A percentile compares a stretch with the other conserved stretches of the same genome.
Evolutionary conservation across 2,329 filamentous ascomycete species (phyloP).

Genomic region (Fusarium phyllophilum): DNA sequence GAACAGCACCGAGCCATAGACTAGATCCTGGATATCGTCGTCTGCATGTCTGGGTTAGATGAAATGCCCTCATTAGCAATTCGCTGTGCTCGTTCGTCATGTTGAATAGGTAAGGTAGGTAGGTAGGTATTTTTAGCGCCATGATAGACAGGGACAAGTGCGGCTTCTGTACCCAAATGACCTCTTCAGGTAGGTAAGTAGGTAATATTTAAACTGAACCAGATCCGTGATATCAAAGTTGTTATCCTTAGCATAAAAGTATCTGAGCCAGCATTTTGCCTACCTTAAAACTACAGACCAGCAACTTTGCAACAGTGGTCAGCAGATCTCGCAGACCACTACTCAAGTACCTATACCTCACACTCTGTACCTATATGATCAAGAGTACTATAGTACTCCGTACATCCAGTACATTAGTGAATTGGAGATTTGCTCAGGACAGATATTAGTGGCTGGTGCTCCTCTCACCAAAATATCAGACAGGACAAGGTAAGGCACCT

Average conservation of each 20-base stretch:
- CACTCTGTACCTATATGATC: not conserved
- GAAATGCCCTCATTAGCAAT: not conserved
- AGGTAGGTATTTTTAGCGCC: constrained; percentile 7
- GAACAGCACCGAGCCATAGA: not conserved
- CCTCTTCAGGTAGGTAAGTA: not conserved
- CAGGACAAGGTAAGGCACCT: constrained; percentile 10
- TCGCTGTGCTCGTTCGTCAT: not conserved
- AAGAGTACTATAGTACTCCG: not conserved
- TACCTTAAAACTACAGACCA: not conserved
- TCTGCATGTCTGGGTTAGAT: not conserved
- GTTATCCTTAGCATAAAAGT: not conserved
- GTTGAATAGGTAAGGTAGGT: not conserved
- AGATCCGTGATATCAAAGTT: not conserved
- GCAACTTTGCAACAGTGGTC: not conserved
- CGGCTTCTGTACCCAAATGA: not conserved
- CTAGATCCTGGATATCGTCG: not conserved
- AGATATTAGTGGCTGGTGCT: constrained; percentile 14
- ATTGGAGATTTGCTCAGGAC: not conserved
- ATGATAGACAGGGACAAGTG: constrained; percentile 18
- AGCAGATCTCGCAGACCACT: not conserved
- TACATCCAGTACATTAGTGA: not conserved
- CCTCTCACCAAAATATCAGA: constrained; percentile 16
- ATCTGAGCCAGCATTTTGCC: not conserved
- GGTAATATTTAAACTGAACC: not conserved
- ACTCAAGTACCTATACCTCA: not conserved